A percentile compares a stretch with the other conserved stretches of the same genome.
Evolutionary conservation across 805 yeast species (phyloP).

Genomic region (Candida ipomoeae): DNA sequence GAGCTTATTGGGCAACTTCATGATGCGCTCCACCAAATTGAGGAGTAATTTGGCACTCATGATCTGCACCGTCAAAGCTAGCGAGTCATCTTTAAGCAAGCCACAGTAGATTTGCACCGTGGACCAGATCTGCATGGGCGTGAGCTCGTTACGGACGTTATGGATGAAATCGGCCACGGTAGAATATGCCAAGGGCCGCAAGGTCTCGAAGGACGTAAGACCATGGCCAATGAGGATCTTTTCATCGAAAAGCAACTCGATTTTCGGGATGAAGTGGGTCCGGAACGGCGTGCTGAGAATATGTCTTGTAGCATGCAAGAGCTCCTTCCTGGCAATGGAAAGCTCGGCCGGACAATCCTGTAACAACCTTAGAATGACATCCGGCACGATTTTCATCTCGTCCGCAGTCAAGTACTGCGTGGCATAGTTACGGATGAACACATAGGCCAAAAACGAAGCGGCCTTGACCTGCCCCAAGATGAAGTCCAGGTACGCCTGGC

Average conservation of each 20-base stretch:
- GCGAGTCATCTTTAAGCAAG: slow-evolving; percentile 71
- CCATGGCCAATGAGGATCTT: slow-evolving; percentile 88
- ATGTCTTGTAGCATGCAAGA: slow-evolving; percentile 91
- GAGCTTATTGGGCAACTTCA: slow-evolving; percentile 72
- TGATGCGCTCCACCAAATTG: slow-evolving; percentile 83
- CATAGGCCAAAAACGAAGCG: slow-evolving; percentile 90
- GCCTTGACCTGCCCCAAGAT: slow-evolving; percentile 93
- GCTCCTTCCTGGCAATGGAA: slow-evolving; percentile 86
- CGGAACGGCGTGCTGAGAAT: slow-evolving; percentile 89
- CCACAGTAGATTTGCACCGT: slow-evolving; percentile 80
- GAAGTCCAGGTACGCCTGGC: slow-evolving; percentile 82
- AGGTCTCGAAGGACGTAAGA: slow-evolving; percentile 81
- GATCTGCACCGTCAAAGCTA: slow-evolving; percentile 87
- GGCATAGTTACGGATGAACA: slow-evolving; percentile 79
- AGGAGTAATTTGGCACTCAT: slow-evolving; percentile 91
- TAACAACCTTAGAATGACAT: slow-evolving; percentile 73
- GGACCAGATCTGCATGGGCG: slow-evolving; percentile 79
- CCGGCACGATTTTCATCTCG: slow-evolving; percentile 66
- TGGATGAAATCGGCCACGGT: slow-evolving; percentile 95
- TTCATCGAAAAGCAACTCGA: slow-evolving; percentile 82
- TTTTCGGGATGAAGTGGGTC: slow-evolving; percentile 74
- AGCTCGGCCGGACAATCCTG: slow-evolving; percentile 96
- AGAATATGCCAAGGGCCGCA: slow-evolving; percentile 90
- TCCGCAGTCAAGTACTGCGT: slow-evolving; percentile 47
- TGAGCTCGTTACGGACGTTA: slow-evolving; percentile 78